Evolutionary conservation across 306 rosid species (phyloP), one percentile per base, ranked within the genome.

Genomic region (Geum urbanum): DNA sequence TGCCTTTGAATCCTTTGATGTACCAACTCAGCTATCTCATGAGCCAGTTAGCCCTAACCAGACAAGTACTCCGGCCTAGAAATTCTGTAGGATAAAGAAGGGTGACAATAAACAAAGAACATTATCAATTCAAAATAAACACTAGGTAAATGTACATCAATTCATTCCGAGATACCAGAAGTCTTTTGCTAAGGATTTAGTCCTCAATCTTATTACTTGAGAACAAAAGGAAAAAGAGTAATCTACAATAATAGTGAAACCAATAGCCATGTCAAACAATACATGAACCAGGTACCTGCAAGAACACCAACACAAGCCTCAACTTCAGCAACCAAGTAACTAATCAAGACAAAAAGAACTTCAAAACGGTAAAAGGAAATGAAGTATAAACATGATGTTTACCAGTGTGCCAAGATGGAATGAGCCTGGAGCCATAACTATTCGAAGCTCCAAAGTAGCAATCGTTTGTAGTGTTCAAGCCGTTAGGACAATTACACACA

Each of bases 401-500:
- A 89, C 97, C 86, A 22, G 61, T 72, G 54, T 76, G 51, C 71
- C 46, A 35, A 11, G 86, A 65, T 22, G 70, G 74, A 46, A 74
- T 3, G 8, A 35, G 62, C 78, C 71, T 84, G 27, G 87, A 77
- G 58, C 74, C 92, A 49, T 9, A n/a, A 16, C 72, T 82, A 50
- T 74, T 83, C 40, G 80, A 12, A 18, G 84, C 69, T 70, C 76
- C 81, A 73, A 92, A 83, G 82, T 71, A 88, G 69, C 96, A 92
- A 78, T 85, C 82, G 2, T 78, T 79, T 1, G 96, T 73, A 1
- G 87, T 84, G 83, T 86, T 89, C 55, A 88, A 74, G 51, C 95
- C 98, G 74, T 72, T 74, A 13, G 91, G 95, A 74, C 96, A 92
- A n/a, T 83, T 86, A 74, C 96, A 92, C 24, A 83, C 22, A 63